A percentile compares a stretch with the other conserved stretches of the same genome.
Evolutionary conservation across 2,329 filamentous ascomycete genomes (phyloP).

Genomic region (Hymenoscyphus albidus): DNA sequence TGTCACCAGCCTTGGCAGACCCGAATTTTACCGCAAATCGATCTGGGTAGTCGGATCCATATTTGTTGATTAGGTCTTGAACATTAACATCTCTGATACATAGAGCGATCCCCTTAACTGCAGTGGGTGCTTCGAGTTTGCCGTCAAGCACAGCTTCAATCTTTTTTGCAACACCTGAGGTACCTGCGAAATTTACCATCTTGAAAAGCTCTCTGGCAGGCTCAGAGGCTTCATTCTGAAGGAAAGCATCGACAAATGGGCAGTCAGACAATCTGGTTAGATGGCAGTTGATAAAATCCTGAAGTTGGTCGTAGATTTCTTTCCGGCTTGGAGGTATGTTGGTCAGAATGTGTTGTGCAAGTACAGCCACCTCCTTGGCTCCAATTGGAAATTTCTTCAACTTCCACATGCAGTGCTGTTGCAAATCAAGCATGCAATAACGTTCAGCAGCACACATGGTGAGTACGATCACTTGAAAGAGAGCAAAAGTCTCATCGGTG

Average conservation of each 20-base stretch:
- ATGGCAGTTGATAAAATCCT: not conserved
- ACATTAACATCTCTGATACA: not conserved
- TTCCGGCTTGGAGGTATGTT: not conserved
- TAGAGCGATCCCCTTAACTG: not conserved
- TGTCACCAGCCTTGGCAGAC: not conserved
- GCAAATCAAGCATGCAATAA: not conserved
- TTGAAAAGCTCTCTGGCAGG: too few relatives aligned
- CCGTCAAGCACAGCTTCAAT: not conserved
- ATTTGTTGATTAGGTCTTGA: not conserved
- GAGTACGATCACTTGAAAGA: not conserved
- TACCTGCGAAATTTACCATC: not conserved
- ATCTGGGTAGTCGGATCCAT: not conserved
- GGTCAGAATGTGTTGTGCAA: not conserved
- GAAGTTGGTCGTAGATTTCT: not conserved
- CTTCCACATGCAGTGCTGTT: not conserved
- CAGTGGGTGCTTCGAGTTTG: not conserved
- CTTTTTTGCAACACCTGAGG: not conserved
- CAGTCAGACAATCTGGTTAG: not conserved
- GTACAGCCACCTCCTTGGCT: not conserved
- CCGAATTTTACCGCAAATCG: not conserved
- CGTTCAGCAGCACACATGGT: not conserved
- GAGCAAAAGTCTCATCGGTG: not conserved
- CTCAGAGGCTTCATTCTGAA: not conserved
- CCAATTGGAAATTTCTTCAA: not conserved
- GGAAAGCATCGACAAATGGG: not conserved